Evolutionary conservation across 176 grass and related monocot species (phyloP).

Genomic region (Eragrostis curvula): DNA sequence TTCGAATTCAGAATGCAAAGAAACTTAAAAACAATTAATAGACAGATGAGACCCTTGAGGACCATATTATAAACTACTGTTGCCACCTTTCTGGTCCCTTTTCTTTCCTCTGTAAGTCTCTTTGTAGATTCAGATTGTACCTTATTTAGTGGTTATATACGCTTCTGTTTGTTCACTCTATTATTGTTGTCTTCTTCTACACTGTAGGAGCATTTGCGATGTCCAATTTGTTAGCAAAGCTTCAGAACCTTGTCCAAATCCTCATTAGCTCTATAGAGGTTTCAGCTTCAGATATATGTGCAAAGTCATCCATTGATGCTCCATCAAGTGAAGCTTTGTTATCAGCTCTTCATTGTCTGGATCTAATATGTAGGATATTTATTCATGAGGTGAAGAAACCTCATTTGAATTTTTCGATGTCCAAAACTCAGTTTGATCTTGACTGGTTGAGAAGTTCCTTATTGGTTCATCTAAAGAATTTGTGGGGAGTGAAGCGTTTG

Average conservation of each 20-base stretch:
- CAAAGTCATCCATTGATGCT: conserved; percentile 47
- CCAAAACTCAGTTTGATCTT: conserved; percentile 21
- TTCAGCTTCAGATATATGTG: conserved; percentile 65
- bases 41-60: background rate
- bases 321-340: conserved; percentile 68
- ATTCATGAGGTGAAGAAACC: conserved; percentile 66
- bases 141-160: conserved; percentile 17
- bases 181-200: conserved; percentile 5
- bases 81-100: background rate
- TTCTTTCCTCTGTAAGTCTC: background rate
- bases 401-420: conserved; percentile 35
- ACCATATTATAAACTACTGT: conserved; percentile 22
- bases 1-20: conserved; percentile 24
- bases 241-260: conserved; percentile 66
- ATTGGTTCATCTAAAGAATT: conserved; percentile 59
- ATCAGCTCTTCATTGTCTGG: conserved; percentile 62
- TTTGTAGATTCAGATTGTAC: background rate
- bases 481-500: conserved; percentile 61
- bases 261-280: conserved; percentile 64
- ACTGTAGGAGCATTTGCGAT: conserved; percentile 41
- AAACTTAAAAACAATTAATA: no score
- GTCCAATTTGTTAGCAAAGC: conserved; percentile 49
- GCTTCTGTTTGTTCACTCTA: background rate
- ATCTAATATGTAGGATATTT: conserved; percentile 66
- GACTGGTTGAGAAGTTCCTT: conserved; percentile 56